Evolutionary conservation across 208 protist species (phyloP).

Genomic region (Angomonas desouzai): DNA sequence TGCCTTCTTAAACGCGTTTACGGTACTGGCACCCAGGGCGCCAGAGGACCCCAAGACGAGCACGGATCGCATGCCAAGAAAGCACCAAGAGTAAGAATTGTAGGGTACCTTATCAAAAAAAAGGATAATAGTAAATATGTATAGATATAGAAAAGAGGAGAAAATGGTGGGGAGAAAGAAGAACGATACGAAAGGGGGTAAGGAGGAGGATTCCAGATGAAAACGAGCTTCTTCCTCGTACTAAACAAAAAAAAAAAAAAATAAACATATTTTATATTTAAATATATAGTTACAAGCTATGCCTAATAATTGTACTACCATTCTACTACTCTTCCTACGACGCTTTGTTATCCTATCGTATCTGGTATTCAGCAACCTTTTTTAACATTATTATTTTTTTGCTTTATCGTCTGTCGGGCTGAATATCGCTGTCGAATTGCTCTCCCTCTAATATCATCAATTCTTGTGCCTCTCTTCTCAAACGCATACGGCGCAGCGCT

Average conservation of each 20-base stretch:
- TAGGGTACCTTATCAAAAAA: background rate
- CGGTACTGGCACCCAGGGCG: conserved; percentile 24
- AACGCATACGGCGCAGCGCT: conserved; percentile 85
- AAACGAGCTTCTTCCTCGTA: no score
- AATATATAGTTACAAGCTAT: conserved; percentile 2
- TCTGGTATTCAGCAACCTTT: background rate
- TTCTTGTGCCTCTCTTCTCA: conserved; percentile 84
- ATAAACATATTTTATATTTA: no score
- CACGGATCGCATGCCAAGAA: conserved; percentile 14
- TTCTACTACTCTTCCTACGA: background rate
- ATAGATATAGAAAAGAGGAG: no score
- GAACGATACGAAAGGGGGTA: conserved; percentile 8
- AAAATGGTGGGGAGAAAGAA: no score
- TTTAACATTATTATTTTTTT: background rate
- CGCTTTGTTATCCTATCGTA: background rate
- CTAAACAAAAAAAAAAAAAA: no score
- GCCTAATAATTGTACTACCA: no score
- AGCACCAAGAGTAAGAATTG: no score
- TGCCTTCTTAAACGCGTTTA: conserved; percentile 1
- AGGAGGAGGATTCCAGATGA: no score
- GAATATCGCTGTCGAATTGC: conserved; percentile 80
- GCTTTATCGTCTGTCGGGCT: conserved; percentile 51
- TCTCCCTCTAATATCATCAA: conserved; percentile 86
- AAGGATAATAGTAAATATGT: background rate
- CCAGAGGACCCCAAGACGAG: conserved; percentile 57